Evolutionary conservation across 345 rosid species (phyloP).

Genomic region (Gossypium raimondii): DNA sequence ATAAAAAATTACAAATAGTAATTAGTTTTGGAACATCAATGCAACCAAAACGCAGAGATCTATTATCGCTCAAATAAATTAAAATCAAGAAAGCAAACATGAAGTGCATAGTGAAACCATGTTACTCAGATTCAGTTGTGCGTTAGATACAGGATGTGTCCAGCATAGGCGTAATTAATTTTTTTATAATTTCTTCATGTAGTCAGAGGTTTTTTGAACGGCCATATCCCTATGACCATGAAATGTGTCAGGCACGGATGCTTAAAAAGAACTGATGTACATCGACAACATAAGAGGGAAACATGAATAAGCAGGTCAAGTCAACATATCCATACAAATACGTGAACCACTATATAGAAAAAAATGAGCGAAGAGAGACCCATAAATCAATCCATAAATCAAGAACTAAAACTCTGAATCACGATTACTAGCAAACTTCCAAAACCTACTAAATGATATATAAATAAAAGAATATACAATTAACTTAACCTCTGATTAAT

Average conservation of each 20-base stretch:
- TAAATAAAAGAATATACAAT: not conserved
- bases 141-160: not conserved
- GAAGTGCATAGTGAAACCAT: not conserved
- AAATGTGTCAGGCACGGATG: not conserved
- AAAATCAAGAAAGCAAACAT: not conserved
- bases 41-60: not conserved
- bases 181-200: not conserved
- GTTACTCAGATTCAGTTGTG: not conserved
- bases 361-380: not conserved
- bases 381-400: not conserved
- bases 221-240: not conserved
- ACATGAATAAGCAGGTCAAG: conserved; percentile 1
- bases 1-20: not conserved
- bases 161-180: not conserved
- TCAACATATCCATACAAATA: not conserved
- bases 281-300: not conserved
- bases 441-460: not conserved
- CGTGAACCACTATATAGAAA: not conserved
- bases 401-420: not conserved
- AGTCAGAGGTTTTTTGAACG: not conserved
- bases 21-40: not conserved
- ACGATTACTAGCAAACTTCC: not conserved
- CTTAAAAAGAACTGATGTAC: not conserved
- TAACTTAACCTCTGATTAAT: not conserved
- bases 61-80: conserved; percentile 10